These are phyloP conservation scores for Paramarasmius palmivorus DNA, from an alignment of 1,284 basidiomycete species.

Conservation along the genomic window DNA sequence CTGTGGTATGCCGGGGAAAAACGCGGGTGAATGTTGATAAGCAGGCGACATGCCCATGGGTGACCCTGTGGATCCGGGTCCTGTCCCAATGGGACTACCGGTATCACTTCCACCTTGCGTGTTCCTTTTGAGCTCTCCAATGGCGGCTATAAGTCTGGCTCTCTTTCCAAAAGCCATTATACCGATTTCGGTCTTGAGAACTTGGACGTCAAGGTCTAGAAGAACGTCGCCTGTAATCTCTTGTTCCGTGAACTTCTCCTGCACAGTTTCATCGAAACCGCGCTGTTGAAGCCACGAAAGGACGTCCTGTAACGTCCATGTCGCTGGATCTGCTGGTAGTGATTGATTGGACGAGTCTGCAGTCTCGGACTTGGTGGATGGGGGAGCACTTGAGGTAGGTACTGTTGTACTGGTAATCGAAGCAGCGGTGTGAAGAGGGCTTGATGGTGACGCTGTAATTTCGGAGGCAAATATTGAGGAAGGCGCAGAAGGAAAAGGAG, in stretches of 20 bases:
- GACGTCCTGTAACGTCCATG: constrained; percentile 91
- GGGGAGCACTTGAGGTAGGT: not conserved
- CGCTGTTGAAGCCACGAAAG: constrained; percentile 85
- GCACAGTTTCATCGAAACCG: constrained; percentile 83
- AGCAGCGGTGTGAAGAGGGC: not conserved
- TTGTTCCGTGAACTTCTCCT: constrained; percentile 91
- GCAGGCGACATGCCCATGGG: constrained; percentile 8
- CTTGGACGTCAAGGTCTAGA: constrained; percentile 88
- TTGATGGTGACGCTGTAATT: not conserved
- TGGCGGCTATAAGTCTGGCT: constrained; percentile 92
- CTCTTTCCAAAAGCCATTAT: constrained; percentile 95
- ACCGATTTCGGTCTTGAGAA: constrained; percentile 95
- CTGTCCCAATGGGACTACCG: constrained; percentile 7
- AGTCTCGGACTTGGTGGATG: not conserved
- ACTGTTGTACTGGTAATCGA: not conserved
- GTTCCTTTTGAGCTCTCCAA: constrained; percentile 78
- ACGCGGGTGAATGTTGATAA: constrained; percentile 9
- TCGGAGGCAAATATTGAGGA: not conserved
- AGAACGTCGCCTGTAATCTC: constrained; percentile 98
- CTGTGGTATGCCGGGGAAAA: constrained; percentile 34
- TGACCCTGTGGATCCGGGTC: constrained; percentile 24
- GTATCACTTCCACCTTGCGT: not conserved
- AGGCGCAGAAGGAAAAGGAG: not conserved
- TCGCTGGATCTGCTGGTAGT: constrained; percentile 48
- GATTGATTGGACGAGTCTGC: constrained; percentile 9